Conservation (phyloP, 768 basidiomycete genomes). For the Rickenella mellea region DNA sequence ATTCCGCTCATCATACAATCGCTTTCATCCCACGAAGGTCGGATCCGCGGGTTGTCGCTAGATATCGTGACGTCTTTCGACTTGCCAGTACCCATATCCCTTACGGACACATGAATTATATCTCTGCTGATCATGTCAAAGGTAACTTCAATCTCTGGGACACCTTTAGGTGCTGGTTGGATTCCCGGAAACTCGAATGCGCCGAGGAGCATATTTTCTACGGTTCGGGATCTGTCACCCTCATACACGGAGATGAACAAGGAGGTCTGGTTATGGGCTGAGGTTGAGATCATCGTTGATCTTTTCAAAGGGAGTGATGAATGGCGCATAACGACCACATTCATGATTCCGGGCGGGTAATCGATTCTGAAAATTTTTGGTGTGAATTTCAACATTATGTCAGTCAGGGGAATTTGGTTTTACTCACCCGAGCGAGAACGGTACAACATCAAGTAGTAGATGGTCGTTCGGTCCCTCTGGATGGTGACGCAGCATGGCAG, state of each 20-base stretch:
- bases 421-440: slow-evolving; percentile 90
- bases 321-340: slow-evolving; percentile 95
- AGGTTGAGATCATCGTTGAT: slow-evolving; percentile 96
- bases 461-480: slow-evolving; percentile 98
- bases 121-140: slow-evolving; percentile 98
- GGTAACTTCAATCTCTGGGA: slow-evolving; percentile 95
- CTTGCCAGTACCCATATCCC: slow-evolving; percentile 96
- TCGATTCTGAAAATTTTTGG: no score
- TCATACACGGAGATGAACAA: slow-evolving; percentile 97
- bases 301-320: slow-evolving; percentile 98
- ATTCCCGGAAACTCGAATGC: slow-evolving; percentile 98
- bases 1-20: slow-evolving; percentile 96
- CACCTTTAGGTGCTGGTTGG: slow-evolving; percentile 93
- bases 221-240: slow-evolving; percentile 96
- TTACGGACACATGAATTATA: slow-evolving; percentile 90
- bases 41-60: slow-evolving; percentile 95
- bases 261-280: slow-evolving; percentile 97
- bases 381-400: no score
- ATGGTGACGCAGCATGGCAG: slow-evolving; percentile 95
- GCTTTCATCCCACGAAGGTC: slow-evolving; percentile 94
- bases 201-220: slow-evolving; percentile 97
- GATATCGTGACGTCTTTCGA: slow-evolving; percentile 90
- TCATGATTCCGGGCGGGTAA: slow-evolving; percentile 99
- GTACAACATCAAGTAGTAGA: slow-evolving; percentile 89
- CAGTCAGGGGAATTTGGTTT: no score